Base-by-base conservation (phyloP, 495 filamentous ascomycete genomes). In the Aspergillus homomorphus region DNA sequence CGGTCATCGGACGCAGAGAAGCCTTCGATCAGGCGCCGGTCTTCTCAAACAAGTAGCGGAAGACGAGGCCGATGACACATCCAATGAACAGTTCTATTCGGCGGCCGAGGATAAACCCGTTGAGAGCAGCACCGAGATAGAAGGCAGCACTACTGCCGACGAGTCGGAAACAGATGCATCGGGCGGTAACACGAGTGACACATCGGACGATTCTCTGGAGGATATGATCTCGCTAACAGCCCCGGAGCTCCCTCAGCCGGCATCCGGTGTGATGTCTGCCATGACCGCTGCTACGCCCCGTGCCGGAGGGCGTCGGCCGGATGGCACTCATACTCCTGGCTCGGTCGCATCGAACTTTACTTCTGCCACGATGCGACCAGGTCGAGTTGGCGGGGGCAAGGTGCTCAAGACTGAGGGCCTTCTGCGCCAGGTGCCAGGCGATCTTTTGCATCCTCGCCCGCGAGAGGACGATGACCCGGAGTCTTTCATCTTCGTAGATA, bases 331-430 rank as follows among this genome's bases (percentile, higher is more conserved):
- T 54, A 91, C 89, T 0, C 90, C 91, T 1, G 89, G 87, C 2
- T 95, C 91, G 1, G 87, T 94, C n/a, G 88, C 87, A 60, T 95
- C 90, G 0, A 89, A 81, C 65, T 89, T 90, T 57, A 92, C 91
- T 18, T 84, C 87, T 28, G 85, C 87, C 2, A 96, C 91, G 10
- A 85, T 90, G 62, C 83, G 82, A 56, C 84, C 80, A 43, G 84
- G 85, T 53, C 82, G 84, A 28, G 80, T 78, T 7, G 78, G 75
- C 33, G 69, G 70, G 2, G 79, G 83, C 16, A 87, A 82, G 53
- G 66, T 81, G 3, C 97, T 97, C 75, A 91, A 89, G 66, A 82
- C 89, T 0, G 87, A 94, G 57, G 88, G 88, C 0, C 77, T 98
- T 19, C 75, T 90, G 41, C 78, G 80, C 45, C 77, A 82, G 20